Evolutionary conservation across 805 yeast genomes (phyloP).

Genomic region (Starmerella cellae): DNA sequence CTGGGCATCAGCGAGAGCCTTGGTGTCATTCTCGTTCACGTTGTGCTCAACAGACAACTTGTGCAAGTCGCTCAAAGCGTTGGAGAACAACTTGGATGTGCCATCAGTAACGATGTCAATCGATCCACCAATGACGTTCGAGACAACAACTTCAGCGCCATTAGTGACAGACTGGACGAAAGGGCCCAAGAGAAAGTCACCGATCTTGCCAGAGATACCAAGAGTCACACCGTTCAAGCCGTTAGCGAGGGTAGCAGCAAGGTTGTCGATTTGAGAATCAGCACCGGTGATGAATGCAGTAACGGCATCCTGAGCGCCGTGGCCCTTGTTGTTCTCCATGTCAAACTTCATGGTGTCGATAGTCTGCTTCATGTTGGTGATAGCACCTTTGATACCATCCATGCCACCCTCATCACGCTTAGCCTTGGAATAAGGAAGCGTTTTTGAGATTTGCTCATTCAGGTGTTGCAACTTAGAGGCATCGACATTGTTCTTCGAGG

Average conservation of each 20-base stretch:
- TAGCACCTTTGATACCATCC: slow-evolving; percentile 15
- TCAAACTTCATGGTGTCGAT: slow-evolving; percentile 17
- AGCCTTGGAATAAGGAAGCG: slow-evolving; percentile 8
- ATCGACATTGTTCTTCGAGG: slow-evolving; percentile 16
- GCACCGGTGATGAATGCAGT: slow-evolving; percentile 24
- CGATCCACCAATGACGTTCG: slow-evolving; percentile 22
- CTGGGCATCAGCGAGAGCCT: slow-evolving; percentile 11
- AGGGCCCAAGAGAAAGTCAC: slow-evolving; percentile 22
- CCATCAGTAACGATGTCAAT: slow-evolving; percentile 23
- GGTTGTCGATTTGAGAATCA: slow-evolving; percentile 27
- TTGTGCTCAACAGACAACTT: slow-evolving; percentile 18
- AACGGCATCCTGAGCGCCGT: slow-evolving; percentile 19
- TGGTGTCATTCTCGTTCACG: slow-evolving; percentile 4
- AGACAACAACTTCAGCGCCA: slow-evolving; percentile 25
- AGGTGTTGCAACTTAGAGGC: slow-evolving; percentile 12
- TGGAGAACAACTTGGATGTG: slow-evolving; percentile 17
- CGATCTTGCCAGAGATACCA: slow-evolving; percentile 22
- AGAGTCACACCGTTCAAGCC: slow-evolving; percentile 18
- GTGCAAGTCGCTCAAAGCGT: slow-evolving; percentile 16
- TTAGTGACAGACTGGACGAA: slow-evolving; percentile 24
- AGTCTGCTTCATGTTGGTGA: slow-evolving; percentile 17
- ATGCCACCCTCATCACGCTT: slow-evolving; percentile 6
- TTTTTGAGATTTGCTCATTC: slow-evolving; percentile 14
- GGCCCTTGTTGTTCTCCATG: slow-evolving; percentile 17
- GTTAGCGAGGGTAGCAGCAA: slow-evolving; percentile 17